Base-by-base conservation (phyloP, 768 basidiomycete genomes). In the Tephrocybe sp. region DNA sequence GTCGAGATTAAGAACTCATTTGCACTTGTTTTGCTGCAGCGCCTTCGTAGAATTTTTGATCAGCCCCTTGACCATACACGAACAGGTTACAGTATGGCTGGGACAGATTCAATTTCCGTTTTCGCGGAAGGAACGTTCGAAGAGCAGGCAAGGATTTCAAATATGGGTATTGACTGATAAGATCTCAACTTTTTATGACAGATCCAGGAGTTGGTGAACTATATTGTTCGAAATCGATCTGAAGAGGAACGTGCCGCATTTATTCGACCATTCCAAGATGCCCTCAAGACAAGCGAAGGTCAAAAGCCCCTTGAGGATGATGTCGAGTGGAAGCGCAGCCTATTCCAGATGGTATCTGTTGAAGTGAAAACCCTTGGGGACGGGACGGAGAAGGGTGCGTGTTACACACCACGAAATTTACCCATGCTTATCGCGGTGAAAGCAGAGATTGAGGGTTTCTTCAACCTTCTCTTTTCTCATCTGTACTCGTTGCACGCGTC, bases 71-170 rank as follows among this genome's bases (percentile, higher is more conserved):
- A 21, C 18, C n/a, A 17, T 3, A 3, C 20, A 20, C 18, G 7
- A 18, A n/a, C n/a, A n/a, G n/a, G 18, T 55, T 58, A 64, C 65
- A 72, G 73, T 62, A 90, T 91, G 88, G 70, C 82, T 51, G 68
- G 65, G 57, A 75, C 86, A 59, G 90, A 92, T 71, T 88, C 89
- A 34, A 76, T 93, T 50, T 84, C 90, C 53, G 83, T 93, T 58
- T 93, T 91, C 63, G 84, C 88, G 17, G 91, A 94, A 70, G 91
- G 91, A 45, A 92, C 90, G 1, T 93, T 89, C 60, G 85, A 88
- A 65, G 91, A 94, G 68, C 88, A 92, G 82, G 90, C 88, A 65
- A 58, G 60, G 26, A 30, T 26, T 21, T 41, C 44, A 20, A 30
- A 26, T 17, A 28, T n/a, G 6, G 33, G 26, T n/a, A 28, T 20